Evolutionary conservation across 176 grass and related monocot genomes (phyloP).

Genomic region (Calamus simplicifolius): DNA sequence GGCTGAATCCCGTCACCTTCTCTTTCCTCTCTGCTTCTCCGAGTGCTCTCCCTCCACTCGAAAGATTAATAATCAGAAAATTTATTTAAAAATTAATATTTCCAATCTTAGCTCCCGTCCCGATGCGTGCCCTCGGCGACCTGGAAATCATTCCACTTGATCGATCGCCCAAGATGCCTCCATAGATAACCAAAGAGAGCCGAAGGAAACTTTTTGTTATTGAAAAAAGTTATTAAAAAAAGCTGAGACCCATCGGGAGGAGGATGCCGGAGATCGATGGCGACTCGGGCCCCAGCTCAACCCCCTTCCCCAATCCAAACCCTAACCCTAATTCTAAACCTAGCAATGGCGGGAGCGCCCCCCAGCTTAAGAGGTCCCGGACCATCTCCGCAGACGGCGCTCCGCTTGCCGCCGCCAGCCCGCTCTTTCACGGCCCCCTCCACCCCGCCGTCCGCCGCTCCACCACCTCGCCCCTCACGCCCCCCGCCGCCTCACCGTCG

Average conservation of each 20-base stretch:
- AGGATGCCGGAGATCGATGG: conserved; percentile 50
- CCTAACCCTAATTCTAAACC: conserved; percentile 8
- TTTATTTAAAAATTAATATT: no score
- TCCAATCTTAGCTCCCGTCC: no score
- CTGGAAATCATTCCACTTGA: no score
- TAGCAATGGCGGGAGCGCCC: conserved; percentile 11
- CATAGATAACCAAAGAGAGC: no score
- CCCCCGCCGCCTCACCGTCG: conserved; percentile 42
- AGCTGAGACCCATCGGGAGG: not conserved
- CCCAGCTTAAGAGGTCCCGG: conserved; percentile 12
- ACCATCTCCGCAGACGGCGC: conserved; percentile 5
- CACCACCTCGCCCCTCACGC: conserved; percentile 25
- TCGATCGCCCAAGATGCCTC: no score
- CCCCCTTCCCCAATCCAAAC: not conserved
- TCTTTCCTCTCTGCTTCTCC: no score
- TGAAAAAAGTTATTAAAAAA: no score
- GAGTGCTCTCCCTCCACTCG: no score
- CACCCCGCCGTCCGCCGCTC: conserved; percentile 24
- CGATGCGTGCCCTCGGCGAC: no score
- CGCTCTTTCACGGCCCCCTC: not conserved
- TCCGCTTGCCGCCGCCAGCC: not conserved
- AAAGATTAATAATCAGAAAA: no score
- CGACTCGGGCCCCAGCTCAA: conserved; percentile 21
- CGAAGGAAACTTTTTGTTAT: no score
- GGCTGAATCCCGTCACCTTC: no score